Percentiles rank a stretch among this genome's conserved stretches.
Evolutionary conservation across 2,329 filamentous ascomycete genomes (phyloP).

Genomic region (Geosmithia flava): DNA sequence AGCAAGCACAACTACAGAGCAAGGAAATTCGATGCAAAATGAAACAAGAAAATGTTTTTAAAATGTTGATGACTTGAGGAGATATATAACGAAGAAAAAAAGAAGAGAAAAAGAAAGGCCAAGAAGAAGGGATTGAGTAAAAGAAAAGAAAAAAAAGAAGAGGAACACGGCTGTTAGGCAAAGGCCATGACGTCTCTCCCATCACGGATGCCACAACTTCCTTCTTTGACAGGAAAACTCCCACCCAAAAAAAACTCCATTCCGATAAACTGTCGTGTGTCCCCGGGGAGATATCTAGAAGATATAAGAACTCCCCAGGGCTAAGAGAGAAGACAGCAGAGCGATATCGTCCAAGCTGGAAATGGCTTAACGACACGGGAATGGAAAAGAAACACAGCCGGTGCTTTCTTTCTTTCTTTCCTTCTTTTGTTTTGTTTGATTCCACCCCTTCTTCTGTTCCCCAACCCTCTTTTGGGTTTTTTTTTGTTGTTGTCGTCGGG

Average conservation of each 20-base stretch:
- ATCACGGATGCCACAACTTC: conserved; percentile 27
- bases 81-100: too few species aligned
- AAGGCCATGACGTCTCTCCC: conserved; percentile 48
- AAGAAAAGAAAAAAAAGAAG: background rate
- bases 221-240: background rate
- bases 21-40: too few species aligned
- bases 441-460: background rate
- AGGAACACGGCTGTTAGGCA: background rate
- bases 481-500: too few species aligned
- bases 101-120: background rate
- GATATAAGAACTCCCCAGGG: conserved; percentile 13
- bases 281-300: conserved; percentile 5
- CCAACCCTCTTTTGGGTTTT: background rate
- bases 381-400: background rate
- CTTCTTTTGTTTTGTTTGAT: background rate
- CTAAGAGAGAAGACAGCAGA: conserved; percentile 55
- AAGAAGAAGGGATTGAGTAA: background rate
- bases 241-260: background rate
- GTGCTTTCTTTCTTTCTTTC: background rate
- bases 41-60: too few species aligned
- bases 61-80: too few species aligned
- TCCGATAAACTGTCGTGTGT: conserved; percentile 32
- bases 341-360: background rate
- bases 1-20: too few species aligned
- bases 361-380: conserved; percentile 1